phyloP scores from a whole-genome alignment of 768 basidiomycete genomes.

The Rhizopogon vesiculosus region DNA sequence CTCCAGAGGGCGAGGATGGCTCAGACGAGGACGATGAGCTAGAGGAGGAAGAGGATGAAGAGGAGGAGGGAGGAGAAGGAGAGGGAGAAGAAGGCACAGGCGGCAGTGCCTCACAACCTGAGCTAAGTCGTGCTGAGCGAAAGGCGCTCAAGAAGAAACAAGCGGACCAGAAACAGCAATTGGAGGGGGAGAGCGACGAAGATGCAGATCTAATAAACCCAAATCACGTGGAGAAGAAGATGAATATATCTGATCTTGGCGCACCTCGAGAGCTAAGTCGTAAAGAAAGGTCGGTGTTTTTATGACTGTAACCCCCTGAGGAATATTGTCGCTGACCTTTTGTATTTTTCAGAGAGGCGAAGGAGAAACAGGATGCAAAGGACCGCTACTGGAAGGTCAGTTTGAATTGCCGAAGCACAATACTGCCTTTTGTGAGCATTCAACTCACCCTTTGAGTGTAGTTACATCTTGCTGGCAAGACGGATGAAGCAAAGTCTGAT shows the following conservation, averaged over 20 bases:
- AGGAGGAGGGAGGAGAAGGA: constrained; percentile 29
- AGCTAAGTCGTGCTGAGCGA: constrained; percentile 67
- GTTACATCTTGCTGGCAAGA: constrained; percentile 81
- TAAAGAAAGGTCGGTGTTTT: constrained; percentile 50
- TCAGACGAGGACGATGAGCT: constrained; percentile 35
- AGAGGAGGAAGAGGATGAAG: constrained; percentile 41
- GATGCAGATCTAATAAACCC: constrained; percentile 76
- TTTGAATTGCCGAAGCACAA: background rate
- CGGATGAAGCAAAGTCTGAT: constrained; percentile 85
- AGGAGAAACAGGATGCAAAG: constrained; percentile 87
- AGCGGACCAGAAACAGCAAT: constrained; percentile 33
- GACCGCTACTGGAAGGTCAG: constrained; percentile 83
- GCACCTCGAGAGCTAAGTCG: constrained; percentile 58
- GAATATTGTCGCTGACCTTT: background rate
- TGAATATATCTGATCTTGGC: constrained; percentile 73
- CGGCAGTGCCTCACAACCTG: constrained; percentile 36
- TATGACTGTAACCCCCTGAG: background rate
- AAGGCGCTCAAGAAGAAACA: constrained; percentile 84
- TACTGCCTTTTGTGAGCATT: background rate
- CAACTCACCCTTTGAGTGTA: constrained; percentile 17
- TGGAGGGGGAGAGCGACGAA: constrained; percentile 50
- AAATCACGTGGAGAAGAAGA: constrained; percentile 69
- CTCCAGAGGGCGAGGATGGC: constrained; percentile 37
- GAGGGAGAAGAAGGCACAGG: constrained; percentile 23
- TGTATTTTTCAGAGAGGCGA: constrained; percentile 63